phyloP scores from a whole-genome alignment of 2,329 filamentous ascomycete genomes.

The Aspergillus fructus region DNA sequence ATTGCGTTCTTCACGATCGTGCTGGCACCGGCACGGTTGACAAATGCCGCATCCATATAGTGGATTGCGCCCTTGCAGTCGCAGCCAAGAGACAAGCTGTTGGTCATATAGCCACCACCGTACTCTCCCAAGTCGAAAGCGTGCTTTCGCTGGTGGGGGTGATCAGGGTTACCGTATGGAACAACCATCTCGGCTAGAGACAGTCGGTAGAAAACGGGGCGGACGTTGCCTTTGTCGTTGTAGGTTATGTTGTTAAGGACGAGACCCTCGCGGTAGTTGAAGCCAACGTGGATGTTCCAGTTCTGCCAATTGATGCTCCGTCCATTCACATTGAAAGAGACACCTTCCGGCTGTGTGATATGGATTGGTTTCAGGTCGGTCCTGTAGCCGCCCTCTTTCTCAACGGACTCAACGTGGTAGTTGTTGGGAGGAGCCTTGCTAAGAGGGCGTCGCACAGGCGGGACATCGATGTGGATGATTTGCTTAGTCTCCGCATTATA shows the following conservation, averaged over 20 bases:
- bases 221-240: conserved; percentile 75
- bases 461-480: conserved; percentile 81
- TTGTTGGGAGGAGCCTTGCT: conserved; percentile 72
- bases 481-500: conserved; percentile 77
- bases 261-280: conserved; percentile 92
- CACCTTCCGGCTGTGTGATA: conserved; percentile 84
- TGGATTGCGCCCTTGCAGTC: conserved; percentile 65
- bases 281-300: conserved; percentile 89
- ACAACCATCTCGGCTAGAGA: conserved; percentile 85
- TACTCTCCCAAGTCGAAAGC: conserved; percentile 50
- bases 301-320: conserved; percentile 84
- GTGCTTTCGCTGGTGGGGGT: conserved; percentile 50
- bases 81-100: conserved; percentile 47
- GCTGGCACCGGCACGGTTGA: conserved; percentile 71
- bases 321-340: conserved; percentile 77
- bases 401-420: conserved; percentile 73
- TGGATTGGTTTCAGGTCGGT: conserved; percentile 81
- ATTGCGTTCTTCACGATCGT: conserved; percentile 89
- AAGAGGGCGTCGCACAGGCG: conserved; percentile 71
- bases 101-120: conserved; percentile 50
- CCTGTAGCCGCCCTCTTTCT: conserved; percentile 72
- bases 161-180: conserved; percentile 47
- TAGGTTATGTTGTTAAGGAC: conserved; percentile 87
- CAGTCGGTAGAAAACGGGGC: conserved; percentile 83
- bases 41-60: conserved; percentile 85